Evolutionary conservation across 2,329 filamentous ascomycete species (phyloP).

Genomic region (Zymoseptoria tritici): DNA sequence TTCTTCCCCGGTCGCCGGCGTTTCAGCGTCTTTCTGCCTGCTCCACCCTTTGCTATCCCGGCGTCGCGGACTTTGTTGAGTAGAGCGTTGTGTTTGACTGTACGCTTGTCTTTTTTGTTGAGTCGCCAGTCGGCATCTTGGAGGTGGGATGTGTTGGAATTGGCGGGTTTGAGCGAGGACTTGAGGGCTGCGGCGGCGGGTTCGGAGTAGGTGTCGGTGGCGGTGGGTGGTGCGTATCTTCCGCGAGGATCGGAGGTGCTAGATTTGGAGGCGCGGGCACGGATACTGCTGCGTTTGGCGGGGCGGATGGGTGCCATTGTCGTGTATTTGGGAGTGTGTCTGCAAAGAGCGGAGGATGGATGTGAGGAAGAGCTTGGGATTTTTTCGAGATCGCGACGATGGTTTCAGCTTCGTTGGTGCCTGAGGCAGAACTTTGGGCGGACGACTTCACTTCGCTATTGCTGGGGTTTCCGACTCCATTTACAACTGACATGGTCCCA

Average conservation of each 20-base stretch:
- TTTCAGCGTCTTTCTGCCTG: slow-evolving; percentile 45
- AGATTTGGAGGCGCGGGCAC: slow-evolving; percentile 11
- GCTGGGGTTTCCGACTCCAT: not conserved
- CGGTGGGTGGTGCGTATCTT: slow-evolving; percentile 17
- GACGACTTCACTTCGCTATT: not conserved
- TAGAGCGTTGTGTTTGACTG: slow-evolving; percentile 73
- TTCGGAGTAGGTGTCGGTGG: not conserved
- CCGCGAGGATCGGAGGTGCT: slow-evolving; percentile 13
- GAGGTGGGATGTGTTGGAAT: not conserved
- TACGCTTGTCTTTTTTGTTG: slow-evolving; percentile 75
- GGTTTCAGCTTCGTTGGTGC: not conserved
- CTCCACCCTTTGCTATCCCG: slow-evolving; percentile 61
- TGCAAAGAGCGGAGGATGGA: not conserved
- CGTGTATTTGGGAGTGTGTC: not conserved
- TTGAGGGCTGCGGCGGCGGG: slow-evolving; percentile 1
- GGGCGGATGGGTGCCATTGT: slow-evolving; percentile 13
- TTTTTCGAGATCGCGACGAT: not conserved
- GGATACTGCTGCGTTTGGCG: slow-evolving; percentile 8
- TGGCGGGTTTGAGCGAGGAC: slow-evolving; percentile 2
- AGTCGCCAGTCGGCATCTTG: slow-evolving; percentile 52
- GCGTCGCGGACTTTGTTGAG: slow-evolving; percentile 43
- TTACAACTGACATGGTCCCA: not conserved
- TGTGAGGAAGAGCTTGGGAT: not conserved
- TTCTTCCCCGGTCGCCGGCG: slow-evolving; percentile 67
- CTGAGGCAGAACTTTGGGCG: not conserved